phyloP scores from a whole-genome alignment of 192 early-diverging fungal species.

The Backusella luteola region DNA sequence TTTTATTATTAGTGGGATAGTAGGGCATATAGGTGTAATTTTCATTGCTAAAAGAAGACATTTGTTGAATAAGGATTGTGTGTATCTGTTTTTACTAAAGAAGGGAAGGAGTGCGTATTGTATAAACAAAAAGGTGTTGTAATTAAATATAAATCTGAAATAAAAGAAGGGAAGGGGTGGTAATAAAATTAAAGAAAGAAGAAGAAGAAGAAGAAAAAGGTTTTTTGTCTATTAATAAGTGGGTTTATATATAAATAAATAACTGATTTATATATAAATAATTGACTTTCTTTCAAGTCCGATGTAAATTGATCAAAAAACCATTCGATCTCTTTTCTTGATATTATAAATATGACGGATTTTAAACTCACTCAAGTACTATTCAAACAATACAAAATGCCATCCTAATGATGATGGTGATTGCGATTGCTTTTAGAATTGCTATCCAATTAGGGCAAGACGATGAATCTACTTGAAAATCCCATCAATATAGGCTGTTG shows the following conservation, averaged over 20 bases:
- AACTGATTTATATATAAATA: neutral
- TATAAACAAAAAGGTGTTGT: neutral
- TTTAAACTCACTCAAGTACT: neutral
- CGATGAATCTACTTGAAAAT: too few relatives aligned
- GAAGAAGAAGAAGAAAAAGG: neutral
- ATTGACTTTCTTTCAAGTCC: slow-evolving; percentile 4
- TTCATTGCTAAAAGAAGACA: neutral
- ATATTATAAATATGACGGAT: neutral
- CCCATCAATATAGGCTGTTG: too few relatives aligned
- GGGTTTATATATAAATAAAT: neutral
- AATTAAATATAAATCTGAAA: neutral
- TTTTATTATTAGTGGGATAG: neutral
- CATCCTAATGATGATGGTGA: neutral
- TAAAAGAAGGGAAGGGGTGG: neutral
- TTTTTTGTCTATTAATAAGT: neutral
- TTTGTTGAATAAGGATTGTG: neutral
- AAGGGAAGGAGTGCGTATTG: neutral
- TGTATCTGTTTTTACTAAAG: neutral
- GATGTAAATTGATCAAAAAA: slow-evolving; percentile 7
- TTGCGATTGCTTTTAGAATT: neutral
- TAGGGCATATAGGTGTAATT: neutral
- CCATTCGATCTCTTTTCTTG: neutral
- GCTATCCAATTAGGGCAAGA: too few relatives aligned
- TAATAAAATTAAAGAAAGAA: neutral
- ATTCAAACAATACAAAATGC: neutral